These are phyloP conservation scores for Flueggea neowawraea DNA, from an alignment of 441 rosid genomes.

Conservation along the genomic window DNA sequence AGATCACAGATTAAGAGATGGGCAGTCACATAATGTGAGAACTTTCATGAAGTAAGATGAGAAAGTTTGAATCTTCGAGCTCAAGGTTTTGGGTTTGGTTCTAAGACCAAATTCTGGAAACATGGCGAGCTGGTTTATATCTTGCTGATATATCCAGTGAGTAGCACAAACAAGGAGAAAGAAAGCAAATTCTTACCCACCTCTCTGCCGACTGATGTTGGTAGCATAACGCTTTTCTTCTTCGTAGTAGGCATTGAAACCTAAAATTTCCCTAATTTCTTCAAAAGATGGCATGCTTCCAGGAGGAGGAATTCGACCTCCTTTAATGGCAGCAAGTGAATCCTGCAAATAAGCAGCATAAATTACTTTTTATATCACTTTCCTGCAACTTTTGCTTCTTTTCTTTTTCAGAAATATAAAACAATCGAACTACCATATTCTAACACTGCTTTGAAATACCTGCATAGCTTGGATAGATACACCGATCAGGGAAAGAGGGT, in stretches of 20 bases:
- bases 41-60: too few relatives aligned
- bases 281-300: slow-evolving; percentile 89
- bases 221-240: slow-evolving; percentile 72
- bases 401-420: neutral
- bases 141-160: neutral
- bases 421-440: neutral
- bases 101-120: too few relatives aligned
- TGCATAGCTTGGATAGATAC: slow-evolving; percentile 94
- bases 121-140: too few relatives aligned
- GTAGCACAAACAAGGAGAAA: neutral
- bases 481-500: slow-evolving; percentile 86
- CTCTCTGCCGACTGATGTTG: slow-evolving; percentile 41
- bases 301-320: slow-evolving; percentile 91
- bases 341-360: slow-evolving; percentile 45
- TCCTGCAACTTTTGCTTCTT: too few relatives aligned
- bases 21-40: too few relatives aligned
- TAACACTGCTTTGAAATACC: slow-evolving; percentile 25
- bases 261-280: slow-evolving; percentile 74
- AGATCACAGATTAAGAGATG: too few relatives aligned
- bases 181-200: slow-evolving; percentile 34
- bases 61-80: too few relatives aligned
- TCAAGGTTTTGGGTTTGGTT: too few relatives aligned
- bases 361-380: neutral
- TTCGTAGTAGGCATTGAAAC: slow-evolving; percentile 70
- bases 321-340: slow-evolving; percentile 67